Conservation (phyloP, 2,329 filamentous ascomycete genomes). For the Neocatenulostroma microsporum region DNA sequence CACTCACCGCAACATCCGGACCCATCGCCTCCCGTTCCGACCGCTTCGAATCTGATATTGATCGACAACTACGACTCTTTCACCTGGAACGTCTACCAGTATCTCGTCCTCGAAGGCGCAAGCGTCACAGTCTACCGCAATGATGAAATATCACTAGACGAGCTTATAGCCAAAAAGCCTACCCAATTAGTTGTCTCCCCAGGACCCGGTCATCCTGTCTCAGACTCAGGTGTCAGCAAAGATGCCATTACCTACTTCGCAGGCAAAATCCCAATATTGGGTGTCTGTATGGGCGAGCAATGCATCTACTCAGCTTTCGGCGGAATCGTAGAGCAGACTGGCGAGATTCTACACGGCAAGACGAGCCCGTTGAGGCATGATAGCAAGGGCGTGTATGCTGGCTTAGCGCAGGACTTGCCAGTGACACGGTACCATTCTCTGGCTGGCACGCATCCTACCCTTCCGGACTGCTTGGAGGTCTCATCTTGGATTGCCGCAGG, state of each 20-base stretch:
- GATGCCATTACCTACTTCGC: constrained; percentile 85
- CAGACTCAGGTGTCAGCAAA: constrained; percentile 87
- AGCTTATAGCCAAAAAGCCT: constrained; percentile 73
- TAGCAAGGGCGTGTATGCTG: constrained; percentile 79
- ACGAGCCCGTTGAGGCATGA: constrained; percentile 88
- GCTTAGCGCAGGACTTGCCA: constrained; percentile 69
- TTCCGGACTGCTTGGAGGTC: constrained; percentile 79
- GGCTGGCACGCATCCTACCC: constrained; percentile 78
- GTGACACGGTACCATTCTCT: constrained; percentile 96
- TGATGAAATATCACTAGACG: constrained; percentile 78
- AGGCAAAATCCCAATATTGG: constrained; percentile 89
- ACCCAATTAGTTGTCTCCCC: constrained; percentile 94
- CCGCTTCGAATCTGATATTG: constrained; percentile 81
- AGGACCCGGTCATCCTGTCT: constrained; percentile 84
- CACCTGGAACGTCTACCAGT: constrained; percentile 99
- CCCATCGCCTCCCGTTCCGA: constrained; percentile 62
- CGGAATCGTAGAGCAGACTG: constrained; percentile 82
- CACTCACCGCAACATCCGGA: constrained; percentile 79
- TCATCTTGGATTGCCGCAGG: constrained; percentile 79
- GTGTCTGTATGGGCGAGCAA: constrained; percentile 99
- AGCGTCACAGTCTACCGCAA: constrained; percentile 80
- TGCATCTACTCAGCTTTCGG: constrained; percentile 95
- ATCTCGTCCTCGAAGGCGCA: constrained; percentile 91
- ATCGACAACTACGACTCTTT: constrained; percentile 99
- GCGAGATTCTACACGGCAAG: constrained; percentile 95